These are phyloP conservation scores for Phytophthora cactorum DNA, from an alignment of 352 stramenopile species.

Conservation along the genomic window DNA sequence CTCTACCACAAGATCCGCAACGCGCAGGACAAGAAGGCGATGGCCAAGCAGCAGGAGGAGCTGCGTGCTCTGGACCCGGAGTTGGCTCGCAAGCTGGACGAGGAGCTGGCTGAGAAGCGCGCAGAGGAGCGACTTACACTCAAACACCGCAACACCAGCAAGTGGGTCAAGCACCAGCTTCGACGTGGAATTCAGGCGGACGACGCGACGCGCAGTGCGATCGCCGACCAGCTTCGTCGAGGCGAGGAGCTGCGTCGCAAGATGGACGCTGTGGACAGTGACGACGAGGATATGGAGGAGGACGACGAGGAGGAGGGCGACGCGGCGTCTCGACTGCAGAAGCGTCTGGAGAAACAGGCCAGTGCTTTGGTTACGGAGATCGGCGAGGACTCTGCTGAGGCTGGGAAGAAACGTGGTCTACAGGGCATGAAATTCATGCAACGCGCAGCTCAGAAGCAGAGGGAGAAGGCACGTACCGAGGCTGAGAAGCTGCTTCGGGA, in stretches of 20 bases:
- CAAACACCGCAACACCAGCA: constrained; percentile 98
- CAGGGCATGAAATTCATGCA: constrained; percentile 99
- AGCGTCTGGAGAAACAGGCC: constrained; percentile 74
- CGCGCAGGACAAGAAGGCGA: constrained; percentile 87
- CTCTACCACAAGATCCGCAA: constrained; percentile 99
- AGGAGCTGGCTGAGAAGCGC: constrained; percentile 90
- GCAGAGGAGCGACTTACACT: constrained; percentile 98
- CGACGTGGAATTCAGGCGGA: constrained; percentile 92
- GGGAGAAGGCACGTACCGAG: constrained; percentile 91
- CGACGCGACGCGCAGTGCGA: constrained; percentile 89
- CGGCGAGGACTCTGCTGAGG: constrained; percentile 54
- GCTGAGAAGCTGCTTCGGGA: constrained; percentile 94
- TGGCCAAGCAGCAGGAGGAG: constrained; percentile 88
- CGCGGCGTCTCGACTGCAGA: constrained; percentile 62
- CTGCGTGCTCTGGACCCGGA: constrained; percentile 82
- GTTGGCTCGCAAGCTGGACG: constrained; percentile 73
- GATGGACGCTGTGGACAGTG: constrained; percentile 82
- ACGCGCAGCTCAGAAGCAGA: constrained; percentile 95
- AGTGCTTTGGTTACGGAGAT: constrained; percentile 81
- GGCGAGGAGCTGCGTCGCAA: constrained; percentile 95
- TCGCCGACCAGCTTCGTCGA: constrained; percentile 88
- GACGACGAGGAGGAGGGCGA: constrained; percentile 65
- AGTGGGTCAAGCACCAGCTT: constrained; percentile 96
- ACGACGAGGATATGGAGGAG: constrained; percentile 64
- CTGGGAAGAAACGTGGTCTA: constrained; percentile 79